A percentile compares a stretch with the other conserved stretches of the same genome.
Evolutionary conservation across 2,329 filamentous ascomycete species (phyloP).

Genomic region (Cercospora canescens): DNA sequence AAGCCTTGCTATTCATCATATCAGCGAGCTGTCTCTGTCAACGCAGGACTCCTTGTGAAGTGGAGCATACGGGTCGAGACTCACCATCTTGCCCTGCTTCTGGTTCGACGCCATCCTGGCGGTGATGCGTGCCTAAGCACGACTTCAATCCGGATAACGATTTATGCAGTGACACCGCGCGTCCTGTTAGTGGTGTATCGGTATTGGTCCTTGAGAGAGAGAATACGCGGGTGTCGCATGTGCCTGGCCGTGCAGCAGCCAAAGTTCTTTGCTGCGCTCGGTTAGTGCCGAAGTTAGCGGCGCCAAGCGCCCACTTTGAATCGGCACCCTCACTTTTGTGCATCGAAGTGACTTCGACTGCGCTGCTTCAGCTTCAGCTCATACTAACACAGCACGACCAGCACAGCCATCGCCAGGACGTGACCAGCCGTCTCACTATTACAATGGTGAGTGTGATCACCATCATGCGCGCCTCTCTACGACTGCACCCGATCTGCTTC

Average conservation of each 20-base stretch:
- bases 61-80: constrained; percentile 42
- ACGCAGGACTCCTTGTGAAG: constrained; percentile 39
- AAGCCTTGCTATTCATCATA: constrained; percentile 59
- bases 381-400: constrained; percentile 17
- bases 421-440: constrained; percentile 38
- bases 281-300: neutral
- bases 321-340: neutral
- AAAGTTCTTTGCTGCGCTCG: constrained; percentile 6
- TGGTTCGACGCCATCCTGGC: constrained; percentile 45
- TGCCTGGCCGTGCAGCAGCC: constrained; percentile 1
- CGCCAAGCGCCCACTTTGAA: constrained; percentile 5
- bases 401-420: constrained; percentile 25
- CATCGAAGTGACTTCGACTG: neutral
- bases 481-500: constrained; percentile 12
- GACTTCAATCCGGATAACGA: constrained; percentile 30
- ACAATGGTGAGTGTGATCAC: constrained; percentile 49
- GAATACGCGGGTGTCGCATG: neutral
- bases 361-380: constrained; percentile 1
- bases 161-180: neutral
- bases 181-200: neutral
- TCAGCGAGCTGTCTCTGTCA: constrained; percentile 46
- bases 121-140: constrained; percentile 41
- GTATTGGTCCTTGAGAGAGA: neutral
- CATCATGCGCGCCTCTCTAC: constrained; percentile 13
- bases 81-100: constrained; percentile 99